Base-by-base conservation (phyloP, 768 basidiomycete genomes). In the Pleurotus sapidus region DNA sequence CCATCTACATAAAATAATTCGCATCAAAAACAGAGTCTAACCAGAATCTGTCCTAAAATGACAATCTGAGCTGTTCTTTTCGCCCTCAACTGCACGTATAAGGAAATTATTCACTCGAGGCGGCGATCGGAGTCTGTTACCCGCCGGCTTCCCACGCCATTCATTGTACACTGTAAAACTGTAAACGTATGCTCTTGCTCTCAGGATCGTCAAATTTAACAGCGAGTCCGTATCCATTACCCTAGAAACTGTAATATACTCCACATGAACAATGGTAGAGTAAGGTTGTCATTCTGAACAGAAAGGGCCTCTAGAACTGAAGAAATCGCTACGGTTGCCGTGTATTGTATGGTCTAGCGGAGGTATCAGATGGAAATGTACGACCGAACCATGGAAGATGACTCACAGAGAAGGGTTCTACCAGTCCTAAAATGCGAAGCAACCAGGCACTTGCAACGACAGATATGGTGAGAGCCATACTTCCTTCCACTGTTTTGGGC, bases 241-340 rank as follows among this genome's bases (percentile, higher is more conserved):
- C 67, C 70, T 34, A 80, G 76, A 49, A 94, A 72, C 30, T 87
- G 86, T 34, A 94, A 76, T 74, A 93, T 77, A 67, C 91, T 89
- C 94, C 95, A 99, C 77, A 95, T 87, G 70, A 89, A 98, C 71
- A 98, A 74, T n/a, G 97, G 96, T 60, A 99, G 77, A 42, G 92
- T 93, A 62, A 99, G 78, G 72, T 99, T 99, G 73, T 99, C 97
- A 72, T 98, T 98, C 74, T 99, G 97, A 67, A 89, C 88, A 17
- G 93, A 93, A 57, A 95, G 72, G 14, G 94, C 97, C 73, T 99
- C 97, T 61, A 98, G 78, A 43, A 92, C 69, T 2, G 86, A 85
- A 3, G 90, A 79, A 42, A 90, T 67, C n/a, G 72, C 70, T 25
- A 87, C 79, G 27, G 89, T 86, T 46, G 79, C 63, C 12, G 78